These are phyloP conservation scores for Staphylotrichum tortipilum DNA, from an alignment of 495 filamentous ascomycete species.

Conservation along the genomic window DNA sequence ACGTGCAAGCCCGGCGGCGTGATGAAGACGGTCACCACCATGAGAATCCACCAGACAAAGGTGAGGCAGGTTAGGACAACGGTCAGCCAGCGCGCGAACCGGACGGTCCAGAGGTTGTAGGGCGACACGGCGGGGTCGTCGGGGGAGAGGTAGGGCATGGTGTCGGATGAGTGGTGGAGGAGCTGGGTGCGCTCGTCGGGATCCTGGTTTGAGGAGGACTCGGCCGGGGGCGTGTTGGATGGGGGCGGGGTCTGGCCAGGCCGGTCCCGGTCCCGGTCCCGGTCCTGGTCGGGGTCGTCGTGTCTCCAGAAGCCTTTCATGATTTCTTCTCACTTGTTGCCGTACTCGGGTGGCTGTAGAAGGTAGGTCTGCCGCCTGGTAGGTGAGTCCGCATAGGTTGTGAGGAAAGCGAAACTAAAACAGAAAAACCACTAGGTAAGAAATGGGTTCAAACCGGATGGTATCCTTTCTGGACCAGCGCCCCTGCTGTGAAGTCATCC, in stretches of 20 bases:
- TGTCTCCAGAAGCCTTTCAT: conserved; percentile 3
- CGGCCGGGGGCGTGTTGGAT: no score
- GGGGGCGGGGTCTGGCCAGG: neutral
- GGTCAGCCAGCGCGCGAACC: conserved; percentile 64
- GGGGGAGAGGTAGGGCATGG: conserved; percentile 64
- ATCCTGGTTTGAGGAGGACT: conserved; percentile 5
- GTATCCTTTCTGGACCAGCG: no score
- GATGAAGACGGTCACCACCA: conserved; percentile 79
- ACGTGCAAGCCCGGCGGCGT: conserved; percentile 77
- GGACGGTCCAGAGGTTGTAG: conserved; percentile 88
- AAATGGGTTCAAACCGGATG: no score
- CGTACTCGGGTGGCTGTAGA: no score
- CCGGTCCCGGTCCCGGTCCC: neutral
- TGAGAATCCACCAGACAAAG: conserved; percentile 84
- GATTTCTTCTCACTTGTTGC: no score
- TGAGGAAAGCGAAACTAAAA: no score
- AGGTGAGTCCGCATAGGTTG: no score
- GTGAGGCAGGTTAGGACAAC: conserved; percentile 62
- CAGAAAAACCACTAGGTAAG: no score
- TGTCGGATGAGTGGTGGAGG: conserved; percentile 48
- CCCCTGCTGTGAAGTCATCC: no score
- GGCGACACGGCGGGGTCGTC: conserved; percentile 95
- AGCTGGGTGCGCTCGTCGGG: conserved; percentile 66
- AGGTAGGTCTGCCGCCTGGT: no score
- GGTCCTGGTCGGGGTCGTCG: no score